These are phyloP conservation scores for Cercospora sp. DNA, from an alignment of 2,329 filamentous ascomycete species.

Conservation along the genomic window DNA sequence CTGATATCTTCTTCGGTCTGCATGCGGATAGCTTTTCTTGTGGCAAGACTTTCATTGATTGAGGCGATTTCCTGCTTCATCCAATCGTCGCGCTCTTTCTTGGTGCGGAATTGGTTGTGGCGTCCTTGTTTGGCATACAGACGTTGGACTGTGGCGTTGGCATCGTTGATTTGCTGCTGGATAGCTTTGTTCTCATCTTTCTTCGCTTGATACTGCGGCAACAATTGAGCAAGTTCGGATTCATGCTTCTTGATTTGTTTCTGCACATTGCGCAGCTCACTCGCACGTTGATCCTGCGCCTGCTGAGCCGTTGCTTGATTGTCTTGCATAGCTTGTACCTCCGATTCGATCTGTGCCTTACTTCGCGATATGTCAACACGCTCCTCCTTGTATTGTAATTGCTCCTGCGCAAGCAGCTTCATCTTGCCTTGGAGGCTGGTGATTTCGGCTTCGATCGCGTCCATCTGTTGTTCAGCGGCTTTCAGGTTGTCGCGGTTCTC, in stretches of 20 bases:
- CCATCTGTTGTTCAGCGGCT: slow-evolving; percentile 74
- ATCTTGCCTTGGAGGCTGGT: slow-evolving; percentile 77
- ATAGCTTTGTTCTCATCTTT: slow-evolving; percentile 72
- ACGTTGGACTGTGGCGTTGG: slow-evolving; percentile 72
- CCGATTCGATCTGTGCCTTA: slow-evolving; percentile 82
- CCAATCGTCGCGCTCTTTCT: slow-evolving; percentile 83
- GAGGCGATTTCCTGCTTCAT: slow-evolving; percentile 79
- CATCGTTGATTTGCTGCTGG: slow-evolving; percentile 71
- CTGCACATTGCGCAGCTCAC: slow-evolving; percentile 71
- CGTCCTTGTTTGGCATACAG: slow-evolving; percentile 91
- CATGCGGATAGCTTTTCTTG: slow-evolving; percentile 79
- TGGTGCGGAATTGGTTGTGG: slow-evolving; percentile 82
- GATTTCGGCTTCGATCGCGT: slow-evolving; percentile 75
- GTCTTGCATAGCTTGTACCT: slow-evolving; percentile 78
- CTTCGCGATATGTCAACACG: slow-evolving; percentile 76
- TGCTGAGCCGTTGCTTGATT: slow-evolving; percentile 77
- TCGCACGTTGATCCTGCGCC: slow-evolving; percentile 67
- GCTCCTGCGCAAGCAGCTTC: slow-evolving; percentile 81
- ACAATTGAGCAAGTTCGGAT: slow-evolving; percentile 69
- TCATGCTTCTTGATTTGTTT: slow-evolving; percentile 75
- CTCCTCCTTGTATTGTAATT: slow-evolving; percentile 84
- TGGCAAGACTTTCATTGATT: slow-evolving; percentile 71
- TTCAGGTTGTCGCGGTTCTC: slow-evolving; percentile 58
- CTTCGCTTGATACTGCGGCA: slow-evolving; percentile 73
- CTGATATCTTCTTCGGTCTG: slow-evolving; percentile 82